Evolutionary conservation across 169 alveolate genomes (phyloP).

Genomic region (Eimeria maxima): DNA sequence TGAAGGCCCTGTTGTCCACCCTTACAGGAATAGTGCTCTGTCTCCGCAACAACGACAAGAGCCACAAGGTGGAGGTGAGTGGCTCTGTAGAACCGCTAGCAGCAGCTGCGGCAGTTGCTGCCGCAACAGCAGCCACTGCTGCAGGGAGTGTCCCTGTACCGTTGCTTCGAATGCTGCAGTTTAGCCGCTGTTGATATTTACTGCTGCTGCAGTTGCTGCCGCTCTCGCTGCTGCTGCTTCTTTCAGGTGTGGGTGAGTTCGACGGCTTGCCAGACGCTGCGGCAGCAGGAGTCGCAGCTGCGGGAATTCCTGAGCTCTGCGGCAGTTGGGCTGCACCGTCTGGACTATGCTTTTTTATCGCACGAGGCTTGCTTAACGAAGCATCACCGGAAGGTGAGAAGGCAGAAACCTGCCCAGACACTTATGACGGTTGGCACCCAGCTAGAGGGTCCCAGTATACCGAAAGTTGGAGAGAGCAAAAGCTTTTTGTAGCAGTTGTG

Average conservation of each 20-base stretch:
- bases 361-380: conserved; percentile 40
- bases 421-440: neutral
- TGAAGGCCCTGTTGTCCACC: conserved; percentile 44
- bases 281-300: conserved; percentile 74
- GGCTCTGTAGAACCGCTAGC: neutral
- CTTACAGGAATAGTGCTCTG: conserved; percentile 61
- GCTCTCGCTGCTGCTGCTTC: conserved; percentile 30
- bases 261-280: conserved; percentile 53
- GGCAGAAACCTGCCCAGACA: neutral
- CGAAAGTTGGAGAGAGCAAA: neutral
- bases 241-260: conserved; percentile 67
- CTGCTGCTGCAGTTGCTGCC: conserved; percentile 26
- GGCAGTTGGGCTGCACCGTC: conserved; percentile 10
- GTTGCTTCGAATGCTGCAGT: neutral
- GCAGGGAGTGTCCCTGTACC: neutral
- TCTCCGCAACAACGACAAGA: conserved; percentile 62
- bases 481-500: no score
- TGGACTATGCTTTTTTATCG: conserved; percentile 51
- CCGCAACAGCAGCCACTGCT: neutral
- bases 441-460: neutral
- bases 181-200: neutral
- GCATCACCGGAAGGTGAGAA: conserved; percentile 46
- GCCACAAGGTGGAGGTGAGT: conserved; percentile 69
- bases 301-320: conserved; percentile 24
- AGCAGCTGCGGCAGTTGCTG: conserved; percentile 22